A percentile compares a stretch with the other conserved stretches of the same genome.
phyloP scores from a whole-genome alignment of 176 grass and related monocot genomes.

The Eragrostis curvula region DNA sequence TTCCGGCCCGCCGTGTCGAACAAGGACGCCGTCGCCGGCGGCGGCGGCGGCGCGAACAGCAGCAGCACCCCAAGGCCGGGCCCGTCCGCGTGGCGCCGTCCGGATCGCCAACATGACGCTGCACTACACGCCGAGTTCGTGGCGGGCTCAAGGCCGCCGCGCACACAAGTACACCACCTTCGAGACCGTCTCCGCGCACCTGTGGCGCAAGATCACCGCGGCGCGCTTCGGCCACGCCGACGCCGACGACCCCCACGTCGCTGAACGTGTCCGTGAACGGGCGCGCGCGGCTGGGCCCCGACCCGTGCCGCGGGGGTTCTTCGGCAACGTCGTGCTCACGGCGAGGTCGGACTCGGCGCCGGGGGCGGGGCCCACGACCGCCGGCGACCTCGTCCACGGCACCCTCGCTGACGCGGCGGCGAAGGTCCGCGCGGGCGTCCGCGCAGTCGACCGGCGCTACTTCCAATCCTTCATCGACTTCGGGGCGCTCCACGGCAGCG shows the following conservation, averaged over 20 bases:
- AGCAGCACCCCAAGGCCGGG: not conserved
- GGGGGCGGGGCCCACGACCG: not conserved
- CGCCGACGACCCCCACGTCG: constrained; percentile 19
- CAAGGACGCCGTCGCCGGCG: not conserved
- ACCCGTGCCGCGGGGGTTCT: constrained; percentile 37
- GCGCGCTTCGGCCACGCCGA: constrained; percentile 32
- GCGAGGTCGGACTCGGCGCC: constrained; percentile 25
- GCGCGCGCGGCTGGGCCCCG: constrained; percentile 25
- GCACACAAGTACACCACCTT: constrained; percentile 55
- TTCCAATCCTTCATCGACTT: constrained; percentile 68
- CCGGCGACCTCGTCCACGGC: not conserved
- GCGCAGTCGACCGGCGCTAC: constrained; percentile 19
- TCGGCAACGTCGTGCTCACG: constrained; percentile 57
- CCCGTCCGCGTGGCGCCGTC: not conserved
- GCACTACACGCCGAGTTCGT: constrained; percentile 47
- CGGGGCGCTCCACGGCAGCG: constrained; percentile 27
- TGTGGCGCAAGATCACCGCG: constrained; percentile 58
- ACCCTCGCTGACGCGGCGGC: constrained; percentile 29
- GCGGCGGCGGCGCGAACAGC: too few relatives aligned
- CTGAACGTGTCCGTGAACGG: constrained; percentile 50
- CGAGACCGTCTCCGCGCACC: constrained; percentile 49
- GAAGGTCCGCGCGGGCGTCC: constrained; percentile 37
- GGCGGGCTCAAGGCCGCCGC: constrained; percentile 33
- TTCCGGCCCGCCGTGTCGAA: constrained; percentile 24
- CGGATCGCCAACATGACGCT: constrained; percentile 49